A percentile compares a stretch with the other conserved stretches of the same genome.
Evolutionary conservation across 2,329 filamentous ascomycete genomes (phyloP).

Genomic region (Stagonosporopsis tanaceti): DNA sequence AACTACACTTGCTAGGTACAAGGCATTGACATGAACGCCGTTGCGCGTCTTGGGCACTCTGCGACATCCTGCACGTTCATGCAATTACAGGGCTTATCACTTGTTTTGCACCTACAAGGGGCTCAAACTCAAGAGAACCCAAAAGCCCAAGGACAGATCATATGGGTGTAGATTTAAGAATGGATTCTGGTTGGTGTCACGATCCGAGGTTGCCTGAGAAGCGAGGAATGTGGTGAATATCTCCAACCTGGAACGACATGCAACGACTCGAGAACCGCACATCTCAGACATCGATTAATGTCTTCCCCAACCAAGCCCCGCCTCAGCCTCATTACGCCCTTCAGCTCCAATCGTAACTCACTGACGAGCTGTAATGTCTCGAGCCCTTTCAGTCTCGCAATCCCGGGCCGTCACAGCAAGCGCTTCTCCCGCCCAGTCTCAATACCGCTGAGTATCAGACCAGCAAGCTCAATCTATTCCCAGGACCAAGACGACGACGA

Average conservation of each 20-base stretch:
- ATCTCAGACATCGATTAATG: not conserved
- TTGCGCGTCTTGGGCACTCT: not conserved
- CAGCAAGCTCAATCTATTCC: conserved; percentile 8
- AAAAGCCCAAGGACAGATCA: too few relatives aligned
- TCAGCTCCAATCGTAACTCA: conserved; percentile 8
- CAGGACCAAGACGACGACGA: conserved; percentile 11
- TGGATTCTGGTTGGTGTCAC: not conserved
- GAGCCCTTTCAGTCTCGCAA: conserved; percentile 27
- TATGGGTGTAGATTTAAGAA: too few relatives aligned
- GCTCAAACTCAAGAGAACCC: not conserved
- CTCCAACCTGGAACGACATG: not conserved
- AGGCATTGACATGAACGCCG: not conserved
- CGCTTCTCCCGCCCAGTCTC: conserved; percentile 8
- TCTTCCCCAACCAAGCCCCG: conserved; percentile 14
- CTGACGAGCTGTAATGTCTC: conserved; percentile 22
- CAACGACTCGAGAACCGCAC: not conserved
- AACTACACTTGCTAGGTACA: not conserved
- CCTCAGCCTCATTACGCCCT: conserved; percentile 10
- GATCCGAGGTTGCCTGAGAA: conserved; percentile 4
- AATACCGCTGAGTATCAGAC: conserved; percentile 10
- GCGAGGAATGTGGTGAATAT: conserved; percentile 10
- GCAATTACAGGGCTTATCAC: not conserved
- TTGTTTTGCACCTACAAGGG: not conserved
- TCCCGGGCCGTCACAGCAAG: conserved; percentile 18
- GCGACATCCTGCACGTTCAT: not conserved